Conservation (phyloP, 805 yeast genomes). For the Saccharomycopsis sp. region DNA sequence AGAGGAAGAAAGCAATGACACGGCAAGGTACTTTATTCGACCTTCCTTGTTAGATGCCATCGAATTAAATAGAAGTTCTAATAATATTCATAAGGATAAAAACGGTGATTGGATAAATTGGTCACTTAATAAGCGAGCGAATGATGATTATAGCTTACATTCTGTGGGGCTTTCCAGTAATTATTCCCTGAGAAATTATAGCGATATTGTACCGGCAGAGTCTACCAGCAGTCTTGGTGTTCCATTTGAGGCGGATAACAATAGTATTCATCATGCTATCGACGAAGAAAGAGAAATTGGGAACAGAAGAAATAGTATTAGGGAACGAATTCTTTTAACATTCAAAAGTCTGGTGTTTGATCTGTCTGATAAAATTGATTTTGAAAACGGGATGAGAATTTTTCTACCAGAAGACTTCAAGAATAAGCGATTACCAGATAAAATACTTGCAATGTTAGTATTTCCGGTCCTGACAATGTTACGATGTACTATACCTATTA, state of each 20-base stretch:
- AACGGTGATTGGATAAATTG: too few species aligned
- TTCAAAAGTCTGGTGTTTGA: too few species aligned
- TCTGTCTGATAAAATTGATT: too few species aligned
- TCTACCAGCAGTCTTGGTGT: not conserved
- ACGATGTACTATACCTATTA: slow-evolving; percentile 31
- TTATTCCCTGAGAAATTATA: too few species aligned
- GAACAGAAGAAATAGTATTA: not conserved
- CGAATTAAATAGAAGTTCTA: slow-evolving; percentile 28
- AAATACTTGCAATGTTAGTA: slow-evolving; percentile 16
- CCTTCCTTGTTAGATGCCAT: slow-evolving; percentile 35
- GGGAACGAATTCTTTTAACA: not conserved
- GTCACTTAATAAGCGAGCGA: too few species aligned
- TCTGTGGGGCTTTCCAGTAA: not conserved
- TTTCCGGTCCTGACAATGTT: slow-evolving; percentile 28
- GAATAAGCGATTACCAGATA: slow-evolving; percentile 12
- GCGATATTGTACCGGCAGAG: not conserved
- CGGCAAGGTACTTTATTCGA: slow-evolving; percentile 23
- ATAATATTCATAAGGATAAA: too few species aligned
- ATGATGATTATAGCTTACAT: not conserved
- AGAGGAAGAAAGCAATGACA: not conserved
- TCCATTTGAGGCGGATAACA: too few species aligned
- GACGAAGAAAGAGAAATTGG: not conserved
- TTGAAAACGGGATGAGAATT: too few species aligned
- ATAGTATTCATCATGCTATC: not conserved
- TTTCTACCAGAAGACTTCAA: not conserved